These are phyloP conservation scores for Backusella westeae DNA, from an alignment of 192 early-diverging fungal genomes.

Conservation along the genomic window DNA sequence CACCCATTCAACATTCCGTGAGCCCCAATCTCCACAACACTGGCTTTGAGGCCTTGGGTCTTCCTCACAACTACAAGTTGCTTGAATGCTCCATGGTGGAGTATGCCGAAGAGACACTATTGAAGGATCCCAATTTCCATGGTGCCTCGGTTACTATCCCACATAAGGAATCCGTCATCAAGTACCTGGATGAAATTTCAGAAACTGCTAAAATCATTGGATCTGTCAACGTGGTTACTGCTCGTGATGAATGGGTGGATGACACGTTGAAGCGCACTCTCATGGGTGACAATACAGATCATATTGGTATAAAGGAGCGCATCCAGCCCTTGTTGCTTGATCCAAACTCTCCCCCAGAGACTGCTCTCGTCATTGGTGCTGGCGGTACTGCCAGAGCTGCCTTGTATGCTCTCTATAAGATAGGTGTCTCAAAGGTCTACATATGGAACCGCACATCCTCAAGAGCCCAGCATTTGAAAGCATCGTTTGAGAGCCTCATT, in stretches of 20 bases:
- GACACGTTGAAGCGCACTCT: conserved; percentile 39
- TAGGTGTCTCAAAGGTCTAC: conserved; percentile 65
- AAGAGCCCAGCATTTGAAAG: conserved; percentile 67
- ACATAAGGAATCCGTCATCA: conserved; percentile 82
- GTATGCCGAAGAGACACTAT: conserved; percentile 49
- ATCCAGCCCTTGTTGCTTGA: conserved; percentile 47
- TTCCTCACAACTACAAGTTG: conserved; percentile 81
- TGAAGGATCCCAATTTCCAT: conserved; percentile 67
- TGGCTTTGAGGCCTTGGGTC: conserved; percentile 77
- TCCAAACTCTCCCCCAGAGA: conserved; percentile 23
- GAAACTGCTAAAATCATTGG: conserved; percentile 84
- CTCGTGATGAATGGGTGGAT: conserved; percentile 27
- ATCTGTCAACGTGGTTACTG: conserved; percentile 89
- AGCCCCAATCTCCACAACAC: conserved; percentile 94
- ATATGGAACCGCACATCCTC: conserved; percentile 86
- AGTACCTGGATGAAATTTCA: conserved; percentile 67
- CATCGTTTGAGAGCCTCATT: conserved; percentile 57
- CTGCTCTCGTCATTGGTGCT: conserved; percentile 87
- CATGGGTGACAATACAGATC: conserved; percentile 95
- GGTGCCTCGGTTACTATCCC: conserved; percentile 97
- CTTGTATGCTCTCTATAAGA: conserved; percentile 74
- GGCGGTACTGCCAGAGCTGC: conserved; percentile 95
- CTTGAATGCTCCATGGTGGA: conserved; percentile 66
- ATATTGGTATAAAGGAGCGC: conserved; percentile 77
- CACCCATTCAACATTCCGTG: conserved; percentile 84